These are phyloP conservation scores for carrot (Daucus carota) DNA, from an alignment of 129 eudicot genomes.

Conservation along the genomic window DNA sequence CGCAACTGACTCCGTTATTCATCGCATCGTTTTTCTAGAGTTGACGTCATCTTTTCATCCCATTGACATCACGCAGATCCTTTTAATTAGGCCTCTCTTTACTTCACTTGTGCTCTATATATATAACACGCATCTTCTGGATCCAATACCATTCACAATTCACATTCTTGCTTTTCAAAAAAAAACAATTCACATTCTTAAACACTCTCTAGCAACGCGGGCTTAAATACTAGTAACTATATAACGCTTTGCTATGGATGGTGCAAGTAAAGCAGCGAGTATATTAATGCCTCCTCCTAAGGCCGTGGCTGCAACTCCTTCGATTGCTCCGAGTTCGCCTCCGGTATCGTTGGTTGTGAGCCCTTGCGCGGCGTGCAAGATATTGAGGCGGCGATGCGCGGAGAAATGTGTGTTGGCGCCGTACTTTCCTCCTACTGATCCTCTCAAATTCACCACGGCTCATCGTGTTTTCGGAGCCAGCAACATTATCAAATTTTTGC, in stretches of 20 bases:
- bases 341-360: conserved; percentile 16
- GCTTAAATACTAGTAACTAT: too few relatives aligned
- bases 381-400: conserved; percentile 50
- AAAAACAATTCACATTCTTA: too few relatives aligned
- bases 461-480: conserved; percentile 77
- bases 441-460: conserved; percentile 58
- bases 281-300: conserved; percentile 6
- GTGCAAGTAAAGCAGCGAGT: background rate
- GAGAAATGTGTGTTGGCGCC: conserved; percentile 69
- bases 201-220: too few relatives aligned
- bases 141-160: background rate
- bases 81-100: background rate
- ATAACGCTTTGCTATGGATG: conserved; percentile 8
- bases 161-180: too few relatives aligned
- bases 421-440: conserved; percentile 65
- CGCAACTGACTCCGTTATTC: background rate
- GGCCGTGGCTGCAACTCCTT: conserved; percentile 4
- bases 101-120: conserved; percentile 10
- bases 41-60: background rate
- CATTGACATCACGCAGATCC: background rate
- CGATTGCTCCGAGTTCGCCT: conserved; percentile 7
- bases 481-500: conserved; percentile 65
- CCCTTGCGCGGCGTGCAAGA: conserved; percentile 75
- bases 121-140: conserved; percentile 1
- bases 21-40: background rate